Evolutionary conservation across 192 early-diverging fungal species (phyloP).

Genomic region (Mortierella claussenii): DNA sequence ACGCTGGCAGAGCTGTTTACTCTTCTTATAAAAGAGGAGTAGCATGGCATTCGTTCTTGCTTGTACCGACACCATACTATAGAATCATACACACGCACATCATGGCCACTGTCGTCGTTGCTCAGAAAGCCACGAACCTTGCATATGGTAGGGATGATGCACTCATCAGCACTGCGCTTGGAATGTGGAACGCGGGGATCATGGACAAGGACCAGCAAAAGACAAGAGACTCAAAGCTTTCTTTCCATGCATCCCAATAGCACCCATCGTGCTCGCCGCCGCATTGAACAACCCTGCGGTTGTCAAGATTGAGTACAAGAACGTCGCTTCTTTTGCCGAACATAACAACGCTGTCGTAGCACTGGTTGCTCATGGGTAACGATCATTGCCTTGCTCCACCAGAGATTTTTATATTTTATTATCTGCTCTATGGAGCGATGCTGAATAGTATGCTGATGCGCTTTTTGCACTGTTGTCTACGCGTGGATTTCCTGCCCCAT

Average conservation of each 20-base stretch:
- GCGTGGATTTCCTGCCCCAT: too few species aligned
- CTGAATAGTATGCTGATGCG: too few species aligned
- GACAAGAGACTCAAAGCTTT: neutral
- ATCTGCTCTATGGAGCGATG: neutral
- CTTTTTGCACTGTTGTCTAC: too few species aligned
- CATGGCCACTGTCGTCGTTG: conserved; percentile 64
- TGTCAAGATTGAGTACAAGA: conserved; percentile 62
- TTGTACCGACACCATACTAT: too few species aligned
- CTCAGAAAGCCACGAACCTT: conserved; percentile 65
- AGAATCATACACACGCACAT: conserved; percentile 9
- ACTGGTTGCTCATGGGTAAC: conserved; percentile 37
- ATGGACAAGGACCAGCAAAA: conserved; percentile 6
- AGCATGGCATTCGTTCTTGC: too few species aligned
- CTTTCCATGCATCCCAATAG: conserved; percentile 27
- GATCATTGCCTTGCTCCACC: neutral
- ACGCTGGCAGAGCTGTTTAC: too few species aligned
- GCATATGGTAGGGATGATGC: conserved; percentile 67
- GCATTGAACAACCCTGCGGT: conserved; percentile 56
- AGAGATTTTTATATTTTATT: neutral
- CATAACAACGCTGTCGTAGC: conserved; percentile 41
- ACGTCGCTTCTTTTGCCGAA: conserved; percentile 51
- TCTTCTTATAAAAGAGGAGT: too few species aligned
- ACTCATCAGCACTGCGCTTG: too few species aligned
- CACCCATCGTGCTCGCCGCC: conserved; percentile 60
- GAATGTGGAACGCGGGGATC: neutral